Base-by-base conservation (phyloP, 2,329 filamentous ascomycete species). In the Cladosporium sp. region DNA sequence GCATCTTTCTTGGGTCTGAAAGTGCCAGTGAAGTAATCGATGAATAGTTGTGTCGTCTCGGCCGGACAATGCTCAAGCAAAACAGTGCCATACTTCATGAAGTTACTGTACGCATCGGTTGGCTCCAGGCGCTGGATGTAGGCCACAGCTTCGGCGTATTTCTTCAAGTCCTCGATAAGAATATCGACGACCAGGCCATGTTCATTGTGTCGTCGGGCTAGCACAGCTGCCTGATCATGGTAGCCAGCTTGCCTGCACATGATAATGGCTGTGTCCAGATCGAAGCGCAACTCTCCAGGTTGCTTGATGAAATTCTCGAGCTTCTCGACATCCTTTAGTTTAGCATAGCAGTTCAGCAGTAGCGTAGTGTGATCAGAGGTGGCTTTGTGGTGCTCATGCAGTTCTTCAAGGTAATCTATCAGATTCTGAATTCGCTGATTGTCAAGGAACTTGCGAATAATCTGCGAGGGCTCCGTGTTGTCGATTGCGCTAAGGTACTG, bases 221-320 rank as follows among this genome's bases (percentile, higher is more conserved):
- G 81, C 67, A 96, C 99, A 3, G 93, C 94, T 13, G 94, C 94
- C 77, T 99, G 95, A 59, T 97, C 92, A 67, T 88, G 96, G 73
- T 99, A 99, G 0, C 94, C 93, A 10, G 93, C 94, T 75, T 99
- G 94, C 25, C 95, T 85, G 69, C 94, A 99, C 91, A 99, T 97
- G 1, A 88, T 85, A 62, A 99, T 99, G 13, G 94, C 94, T 1
- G 94, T 99, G 64, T 99, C 94, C 2, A 97, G 80, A 71, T 99
- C 94, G 68, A 99, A 99, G 68, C 95, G 97, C 40, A 97, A 82
- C 66, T 97, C 92, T 2, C 90, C 91, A 0, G 93, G 92, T 25
- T 91, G 92, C 70, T 96, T 96, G 75, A 99, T 99, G 65, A 99
- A 99, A 22, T 89, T 88, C 69, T 99, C 93, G 6, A 99, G 80